Evolutionary conservation across 2,329 filamentous ascomycete species (phyloP), one percentile per base, ranked within the genome.

Genomic region (Hypomyces perniciosus): DNA sequence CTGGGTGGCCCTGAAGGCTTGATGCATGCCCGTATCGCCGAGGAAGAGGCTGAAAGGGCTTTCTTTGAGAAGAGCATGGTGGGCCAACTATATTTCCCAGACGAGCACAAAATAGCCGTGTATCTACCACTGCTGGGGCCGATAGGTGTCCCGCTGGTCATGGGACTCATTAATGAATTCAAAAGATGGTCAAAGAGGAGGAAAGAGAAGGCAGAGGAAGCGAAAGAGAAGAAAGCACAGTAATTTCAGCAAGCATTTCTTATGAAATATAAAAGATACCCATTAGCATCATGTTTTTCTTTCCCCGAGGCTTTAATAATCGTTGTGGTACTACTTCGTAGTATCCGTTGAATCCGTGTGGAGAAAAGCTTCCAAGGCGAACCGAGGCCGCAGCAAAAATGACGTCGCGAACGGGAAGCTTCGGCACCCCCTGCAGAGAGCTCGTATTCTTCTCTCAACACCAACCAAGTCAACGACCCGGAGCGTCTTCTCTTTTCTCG

Each of bases 61-160:
- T 99, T 99, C 69, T 99, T 99, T 60, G 93, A 99, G 70, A 95
- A 95, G 71, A 95, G 88, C 63, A 99, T 99, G 93, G 93, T 99
- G 9, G 93, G 91, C 0, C 93, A 97, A 71, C 85, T 97, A 2
- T 99, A 97, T 68, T 99, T 99, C 68, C 93, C 93, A 0, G 93
- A 99, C 63, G 93, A 99, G 72, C 93, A 99, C 68, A 99, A 97
- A 69, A 82, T 99, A 27, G 93, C 93, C 0, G 93, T 99, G 1
- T 99, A 99, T 66, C 71, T 99, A 60, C 93, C 93, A 1, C 72
- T 99, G 8, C 72, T 99, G 38, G 93, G 93, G 1, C 93, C 93
- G 0, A 84, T 97, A 38, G 90, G 88, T 4, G 92, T 97, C 9
- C 93, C 93, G 35, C 71, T 99, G 45, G 67, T 96, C 6, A 88